Base-by-base conservation (phyloP, 2,329 filamentous ascomycete genomes). In the Aspergillus ochraceus region DNA sequence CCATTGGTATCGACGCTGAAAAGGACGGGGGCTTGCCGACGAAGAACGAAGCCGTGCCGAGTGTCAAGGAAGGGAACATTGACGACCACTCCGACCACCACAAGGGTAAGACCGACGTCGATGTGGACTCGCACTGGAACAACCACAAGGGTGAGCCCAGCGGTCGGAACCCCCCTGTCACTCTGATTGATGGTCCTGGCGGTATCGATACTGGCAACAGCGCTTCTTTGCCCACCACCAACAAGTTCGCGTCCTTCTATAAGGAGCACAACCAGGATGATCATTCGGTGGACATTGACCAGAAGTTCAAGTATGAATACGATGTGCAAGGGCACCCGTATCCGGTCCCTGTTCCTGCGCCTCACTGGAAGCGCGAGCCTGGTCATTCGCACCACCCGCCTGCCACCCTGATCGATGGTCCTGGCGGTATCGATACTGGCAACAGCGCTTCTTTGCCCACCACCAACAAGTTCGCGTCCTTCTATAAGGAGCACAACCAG, bases 131-230 rank as follows among this genome's bases (percentile, higher is more conserved):
- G 26, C 8, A 29, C 26, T 29, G 26, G 26, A 6, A 29, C 26
- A 6, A 29, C 11, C 10, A 10, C 8, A 36, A 36, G 32, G 11
- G 32, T 14, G 10, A 36, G 10, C 32, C 32, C 10, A 36, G 12
- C 11, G 4, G 10, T 10, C 10, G 32, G 8, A 36, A 36, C 11
- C 32, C n/a, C n/a, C 36, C 22, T 14, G 22, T 10, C 0, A 24
- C 45, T 9, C 1, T 47, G 6, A 47, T 47, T 9, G 36, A 47
- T 4, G 45, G 22, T 8, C 45, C 19, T 47, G 45, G 45, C 3
- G 45, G 22, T 14, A n/a, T 26, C 5, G 60, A 63, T 20, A 32
- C 30, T 20, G 58, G 58, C 17, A 63, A 58, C 49, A 29, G 12
- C 29, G 60, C 49, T 3, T 32, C 47, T 2, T 11, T 54, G 22